phyloP scores from a whole-genome alignment of 2,329 filamentous ascomycete genomes.

The Colletotrichum graminicola region DNA sequence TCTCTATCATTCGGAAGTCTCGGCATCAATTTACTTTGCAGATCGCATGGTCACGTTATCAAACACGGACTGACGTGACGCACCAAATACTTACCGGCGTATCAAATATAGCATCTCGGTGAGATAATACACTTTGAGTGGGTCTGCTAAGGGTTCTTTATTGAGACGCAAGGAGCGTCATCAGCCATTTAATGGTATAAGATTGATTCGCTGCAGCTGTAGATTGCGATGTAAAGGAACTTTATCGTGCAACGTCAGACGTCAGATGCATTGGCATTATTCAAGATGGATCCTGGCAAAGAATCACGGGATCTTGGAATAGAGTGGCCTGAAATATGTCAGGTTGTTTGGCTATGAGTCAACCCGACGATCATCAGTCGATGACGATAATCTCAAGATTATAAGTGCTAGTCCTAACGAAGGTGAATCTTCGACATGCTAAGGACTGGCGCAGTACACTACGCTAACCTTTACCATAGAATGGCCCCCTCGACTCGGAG shows the following conservation, averaged over 20 bases:
- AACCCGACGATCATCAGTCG: neutral
- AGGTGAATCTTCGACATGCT: no score
- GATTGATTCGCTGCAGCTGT: neutral
- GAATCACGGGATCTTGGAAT: neutral
- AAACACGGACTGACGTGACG: neutral
- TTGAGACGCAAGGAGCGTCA: neutral
- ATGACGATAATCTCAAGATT: no score
- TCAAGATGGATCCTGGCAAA: neutral
- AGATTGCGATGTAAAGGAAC: neutral
- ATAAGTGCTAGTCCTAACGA: no score
- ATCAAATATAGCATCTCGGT: neutral
- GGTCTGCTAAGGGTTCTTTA: neutral
- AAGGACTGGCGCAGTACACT: no score
- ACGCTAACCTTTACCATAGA: no score
- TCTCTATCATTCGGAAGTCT: neutral
- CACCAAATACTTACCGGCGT: neutral
- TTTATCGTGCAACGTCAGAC: neutral
- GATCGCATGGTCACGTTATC: neutral
- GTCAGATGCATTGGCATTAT: neutral
- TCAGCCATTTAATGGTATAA: neutral
- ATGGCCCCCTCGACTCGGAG: neutral
- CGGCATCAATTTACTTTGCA: neutral
- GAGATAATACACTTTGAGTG: neutral
- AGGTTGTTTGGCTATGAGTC: neutral
- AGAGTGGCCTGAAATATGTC: neutral